These are phyloP conservation scores for Ogataea saltuana DNA, from an alignment of 805 yeast species.

Conservation along the genomic window DNA sequence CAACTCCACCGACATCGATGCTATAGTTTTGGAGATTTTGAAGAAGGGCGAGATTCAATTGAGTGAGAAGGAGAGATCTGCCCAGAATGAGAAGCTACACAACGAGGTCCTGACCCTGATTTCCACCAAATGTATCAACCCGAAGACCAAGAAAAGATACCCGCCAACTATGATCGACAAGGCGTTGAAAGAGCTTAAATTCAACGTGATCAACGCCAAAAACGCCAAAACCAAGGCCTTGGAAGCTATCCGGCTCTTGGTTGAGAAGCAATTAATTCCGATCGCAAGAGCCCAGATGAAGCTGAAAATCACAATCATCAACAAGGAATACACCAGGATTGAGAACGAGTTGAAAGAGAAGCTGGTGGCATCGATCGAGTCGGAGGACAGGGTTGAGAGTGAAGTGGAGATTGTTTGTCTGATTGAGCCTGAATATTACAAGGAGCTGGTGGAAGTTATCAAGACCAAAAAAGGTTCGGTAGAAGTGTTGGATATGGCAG, in stretches of 20 bases:
- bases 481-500: slow-evolving; percentile 89
- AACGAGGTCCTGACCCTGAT: slow-evolving; percentile 82
- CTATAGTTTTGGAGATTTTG: slow-evolving; percentile 76
- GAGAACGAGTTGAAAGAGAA: slow-evolving; percentile 33
- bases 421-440: slow-evolving; percentile 84
- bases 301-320: slow-evolving; percentile 60
- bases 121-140: slow-evolving; percentile 89
- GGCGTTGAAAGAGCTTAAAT: slow-evolving; percentile 73
- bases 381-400: slow-evolving; percentile 18
- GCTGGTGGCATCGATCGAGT: slow-evolving; percentile 39
- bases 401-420: slow-evolving; percentile 49
- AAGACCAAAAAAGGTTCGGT: slow-evolving; percentile 62
- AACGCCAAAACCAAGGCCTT: slow-evolving; percentile 82
- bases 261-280: slow-evolving; percentile 81
- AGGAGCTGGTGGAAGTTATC: slow-evolving; percentile 64
- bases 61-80: slow-evolving; percentile 89
- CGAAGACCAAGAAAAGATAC: slow-evolving; percentile 83
- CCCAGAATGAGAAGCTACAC: slow-evolving; percentile 50
- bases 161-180: slow-evolving; percentile 95
- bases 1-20: slow-evolving; percentile 72
- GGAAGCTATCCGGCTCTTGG: slow-evolving; percentile 81
- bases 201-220: slow-evolving; percentile 62
- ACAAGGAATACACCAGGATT: slow-evolving; percentile 50
- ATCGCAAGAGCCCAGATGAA: slow-evolving; percentile 95
- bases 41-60: slow-evolving; percentile 92